phyloP scores from a whole-genome alignment of 2,329 filamentous ascomycete genomes.

The Aureobasidium leucospermi region DNA sequence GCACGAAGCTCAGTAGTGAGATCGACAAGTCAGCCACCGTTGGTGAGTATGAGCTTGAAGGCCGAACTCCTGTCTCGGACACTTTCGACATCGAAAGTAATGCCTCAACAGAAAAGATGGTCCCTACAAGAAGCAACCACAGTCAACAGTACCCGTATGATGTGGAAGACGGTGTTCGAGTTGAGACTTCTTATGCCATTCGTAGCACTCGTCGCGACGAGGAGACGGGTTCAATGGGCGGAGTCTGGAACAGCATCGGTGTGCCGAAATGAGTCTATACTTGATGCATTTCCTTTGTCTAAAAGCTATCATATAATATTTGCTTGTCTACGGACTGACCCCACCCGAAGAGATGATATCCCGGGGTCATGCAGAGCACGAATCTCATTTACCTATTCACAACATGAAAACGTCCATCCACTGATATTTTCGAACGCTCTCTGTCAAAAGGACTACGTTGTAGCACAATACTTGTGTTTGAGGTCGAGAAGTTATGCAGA shows the following conservation, averaged over 20 bases:
- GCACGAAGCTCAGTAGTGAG: not conserved
- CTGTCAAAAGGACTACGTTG: not conserved
- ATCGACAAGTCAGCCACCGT: not conserved
- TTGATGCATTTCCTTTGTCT: not conserved
- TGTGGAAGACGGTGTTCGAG: not conserved
- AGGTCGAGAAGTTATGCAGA: not conserved
- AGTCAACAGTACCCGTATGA: not conserved
- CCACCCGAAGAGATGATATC: not conserved
- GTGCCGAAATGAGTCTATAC: not conserved
- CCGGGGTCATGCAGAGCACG: not conserved
- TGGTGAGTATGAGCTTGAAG: not conserved
- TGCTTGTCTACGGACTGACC: not conserved
- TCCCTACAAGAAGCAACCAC: not conserved
- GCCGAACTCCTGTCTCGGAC: not conserved
- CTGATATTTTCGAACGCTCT: not conserved
- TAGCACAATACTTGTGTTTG: not conserved
- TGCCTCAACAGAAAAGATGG: slow-evolving; percentile 2
- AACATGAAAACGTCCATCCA: no score
- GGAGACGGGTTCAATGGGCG: not conserved
- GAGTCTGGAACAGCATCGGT: slow-evolving; percentile 1
- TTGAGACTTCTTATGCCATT: slow-evolving; percentile 7
- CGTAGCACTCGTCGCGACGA: not conserved
- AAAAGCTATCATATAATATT: not conserved
- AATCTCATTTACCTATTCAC: not conserved
- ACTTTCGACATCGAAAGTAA: not conserved